Evolutionary conservation across 2,329 filamentous ascomycete species (phyloP).

Genomic region (Sphaerulina vaccinii): DNA sequence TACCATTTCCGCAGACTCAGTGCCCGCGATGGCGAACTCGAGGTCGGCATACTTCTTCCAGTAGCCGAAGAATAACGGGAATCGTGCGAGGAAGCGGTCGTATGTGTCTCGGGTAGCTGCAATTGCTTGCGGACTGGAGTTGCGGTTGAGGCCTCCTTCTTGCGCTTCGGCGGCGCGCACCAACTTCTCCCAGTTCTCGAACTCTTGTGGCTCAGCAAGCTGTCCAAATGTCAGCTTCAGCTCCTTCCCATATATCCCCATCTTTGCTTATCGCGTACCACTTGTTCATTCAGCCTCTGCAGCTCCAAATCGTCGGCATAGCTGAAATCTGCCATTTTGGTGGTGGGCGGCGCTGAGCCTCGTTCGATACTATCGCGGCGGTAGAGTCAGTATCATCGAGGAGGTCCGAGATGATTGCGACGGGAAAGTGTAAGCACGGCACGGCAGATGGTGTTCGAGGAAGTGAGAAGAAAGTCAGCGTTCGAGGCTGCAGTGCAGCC

Average conservation of each 20-base stretch:
- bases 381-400: conserved; percentile 5
- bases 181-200: conserved; percentile 92
- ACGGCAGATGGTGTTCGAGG: neutral
- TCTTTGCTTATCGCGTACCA: conserved; percentile 23
- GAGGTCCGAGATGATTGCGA: neutral
- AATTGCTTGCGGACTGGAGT: conserved; percentile 92
- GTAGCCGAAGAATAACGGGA: conserved; percentile 93
- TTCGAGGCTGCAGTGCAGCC: no score
- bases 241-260: neutral
- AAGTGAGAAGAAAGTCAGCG: neutral
- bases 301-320: conserved; percentile 35
- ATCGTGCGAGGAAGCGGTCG: conserved; percentile 90
- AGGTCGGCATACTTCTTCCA: conserved; percentile 99
- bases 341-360: neutral
- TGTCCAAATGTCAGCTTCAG: conserved; percentile 34
- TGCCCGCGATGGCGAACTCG: conserved; percentile 94
- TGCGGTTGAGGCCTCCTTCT: conserved; percentile 91
- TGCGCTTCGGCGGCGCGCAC: conserved; percentile 78
- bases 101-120: conserved; percentile 82
- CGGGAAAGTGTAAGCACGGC: neutral
- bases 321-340: conserved; percentile 36
- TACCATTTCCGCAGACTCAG: conserved; percentile 96
- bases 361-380: conserved; percentile 1
- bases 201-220: conserved; percentile 77
- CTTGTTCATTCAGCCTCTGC: conserved; percentile 33